phyloP scores from a whole-genome alignment of 495 filamentous ascomycete genomes.

The Pyronema domesticum region DNA sequence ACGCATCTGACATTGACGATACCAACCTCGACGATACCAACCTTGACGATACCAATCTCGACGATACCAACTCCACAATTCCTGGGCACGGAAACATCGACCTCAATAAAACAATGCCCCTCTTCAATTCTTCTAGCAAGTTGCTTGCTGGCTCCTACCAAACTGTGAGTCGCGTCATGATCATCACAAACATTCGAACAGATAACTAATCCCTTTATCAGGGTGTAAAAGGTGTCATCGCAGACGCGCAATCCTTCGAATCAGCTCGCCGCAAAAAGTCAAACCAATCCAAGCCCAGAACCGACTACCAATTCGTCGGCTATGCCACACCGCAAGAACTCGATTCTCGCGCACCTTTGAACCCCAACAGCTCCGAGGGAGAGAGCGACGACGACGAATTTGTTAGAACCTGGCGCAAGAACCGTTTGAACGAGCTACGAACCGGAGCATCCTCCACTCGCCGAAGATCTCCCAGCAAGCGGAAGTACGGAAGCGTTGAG shows the following conservation, averaged over 20 bases:
- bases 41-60: not conserved
- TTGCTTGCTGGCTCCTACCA: constrained; percentile 18
- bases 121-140: constrained; percentile 14
- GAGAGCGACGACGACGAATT: constrained; percentile 65
- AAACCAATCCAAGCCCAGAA: constrained; percentile 9
- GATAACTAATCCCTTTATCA: constrained; percentile 28
- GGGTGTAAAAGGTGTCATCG: constrained; percentile 97
- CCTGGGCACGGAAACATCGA: constrained; percentile 13
- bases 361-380: constrained; percentile 33
- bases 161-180: constrained; percentile 28
- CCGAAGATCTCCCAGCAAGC: constrained; percentile 49
- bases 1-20: constrained; percentile 25
- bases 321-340: constrained; percentile 9
- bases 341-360: constrained; percentile 8
- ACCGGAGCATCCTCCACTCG: constrained; percentile 33
- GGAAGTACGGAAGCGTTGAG: constrained; percentile 59
- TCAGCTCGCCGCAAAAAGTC: constrained; percentile 44
- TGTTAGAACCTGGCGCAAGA: constrained; percentile 63
- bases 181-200: constrained; percentile 19
- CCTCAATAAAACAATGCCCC: constrained; percentile 7
- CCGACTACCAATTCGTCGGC: constrained; percentile 14
- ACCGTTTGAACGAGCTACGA: constrained; percentile 60
- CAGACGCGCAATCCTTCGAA: constrained; percentile 83
- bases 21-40: constrained; percentile 27
- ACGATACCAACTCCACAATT: constrained; percentile 15